Conservation (phyloP, 148 eudicot genomes). For the Rhododendron molle region DNA sequence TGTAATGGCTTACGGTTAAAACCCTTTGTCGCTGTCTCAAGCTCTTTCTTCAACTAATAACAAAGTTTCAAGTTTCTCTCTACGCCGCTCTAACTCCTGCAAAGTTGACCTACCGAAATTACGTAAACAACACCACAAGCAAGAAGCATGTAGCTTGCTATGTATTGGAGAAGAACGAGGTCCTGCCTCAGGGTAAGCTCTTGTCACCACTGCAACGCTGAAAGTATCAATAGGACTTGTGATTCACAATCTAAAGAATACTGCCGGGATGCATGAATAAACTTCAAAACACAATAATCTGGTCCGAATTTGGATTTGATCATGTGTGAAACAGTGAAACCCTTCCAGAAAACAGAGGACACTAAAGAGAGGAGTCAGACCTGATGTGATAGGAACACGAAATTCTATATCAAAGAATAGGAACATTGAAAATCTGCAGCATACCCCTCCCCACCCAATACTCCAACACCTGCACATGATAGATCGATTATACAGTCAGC, state of each 20-base stretch:
- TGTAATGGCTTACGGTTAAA: background rate
- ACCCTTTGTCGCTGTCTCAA: conserved; percentile 10
- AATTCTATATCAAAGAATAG: background rate
- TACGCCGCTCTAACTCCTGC: no score
- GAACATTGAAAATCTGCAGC: conserved; percentile 92
- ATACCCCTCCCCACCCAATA: conserved; percentile 95
- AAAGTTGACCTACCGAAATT: conserved; percentile 71
- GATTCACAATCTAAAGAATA: background rate
- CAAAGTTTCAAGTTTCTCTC: no score
- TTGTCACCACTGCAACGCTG: conserved; percentile 97
- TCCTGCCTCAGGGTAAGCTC: conserved; percentile 69
- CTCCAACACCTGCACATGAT: conserved; percentile 68
- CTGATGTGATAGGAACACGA: background rate
- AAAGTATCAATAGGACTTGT: conserved; percentile 15
- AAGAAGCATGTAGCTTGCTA: conserved; percentile 74
- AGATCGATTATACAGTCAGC: conserved; percentile 8
- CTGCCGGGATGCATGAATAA: background rate
- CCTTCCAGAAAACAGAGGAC: background rate
- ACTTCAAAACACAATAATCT: background rate
- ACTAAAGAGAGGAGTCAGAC: no score
- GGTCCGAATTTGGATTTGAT: background rate
- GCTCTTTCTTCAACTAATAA: conserved; percentile 40
- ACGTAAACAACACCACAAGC: conserved; percentile 79
- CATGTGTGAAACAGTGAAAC: background rate
- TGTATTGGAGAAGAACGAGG: conserved; percentile 66